These are phyloP conservation scores for Pleoardoris graminearum DNA, from an alignment of 2,329 filamentous ascomycete species.

Conservation along the genomic window DNA sequence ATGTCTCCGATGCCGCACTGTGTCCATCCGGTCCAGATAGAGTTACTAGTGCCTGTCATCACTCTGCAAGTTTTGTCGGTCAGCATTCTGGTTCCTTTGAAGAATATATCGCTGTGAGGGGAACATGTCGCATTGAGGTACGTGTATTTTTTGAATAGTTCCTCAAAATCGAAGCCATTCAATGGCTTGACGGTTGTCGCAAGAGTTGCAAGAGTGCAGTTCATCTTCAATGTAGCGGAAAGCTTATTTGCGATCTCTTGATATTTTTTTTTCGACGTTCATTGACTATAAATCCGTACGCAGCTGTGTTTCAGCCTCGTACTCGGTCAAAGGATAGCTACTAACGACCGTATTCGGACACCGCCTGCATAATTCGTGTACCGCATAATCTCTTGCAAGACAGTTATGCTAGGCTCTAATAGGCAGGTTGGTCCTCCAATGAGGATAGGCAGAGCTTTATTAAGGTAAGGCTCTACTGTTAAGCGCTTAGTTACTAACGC, in stretches of 20 bases:
- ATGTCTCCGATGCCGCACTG: constrained; percentile 19
- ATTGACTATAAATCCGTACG: background rate
- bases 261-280: too few species aligned
- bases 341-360: background rate
- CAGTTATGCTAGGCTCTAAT: too few species aligned
- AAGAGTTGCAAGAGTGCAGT: constrained; percentile 17
- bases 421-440: too few species aligned
- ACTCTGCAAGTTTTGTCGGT: constrained; percentile 15
- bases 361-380: background rate
- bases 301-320: background rate
- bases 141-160: constrained; percentile 13
- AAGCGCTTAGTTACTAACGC: too few species aligned
- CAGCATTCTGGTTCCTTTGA: constrained; percentile 16
- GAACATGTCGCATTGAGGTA: constrained; percentile 19
- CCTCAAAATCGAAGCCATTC: constrained; percentile 20
- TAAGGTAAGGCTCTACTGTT: too few species aligned
- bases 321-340: background rate
- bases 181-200: constrained; percentile 18
- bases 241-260: background rate
- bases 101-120: constrained; percentile 21
- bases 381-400: too few species aligned
- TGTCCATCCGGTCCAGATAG: constrained; percentile 22
- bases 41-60: constrained; percentile 15
- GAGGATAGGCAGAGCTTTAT: too few species aligned
- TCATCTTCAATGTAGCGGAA: constrained; percentile 8